Conservation (phyloP, 2,329 filamentous ascomycete genomes). For the Lachnellula hyalina region DNA sequence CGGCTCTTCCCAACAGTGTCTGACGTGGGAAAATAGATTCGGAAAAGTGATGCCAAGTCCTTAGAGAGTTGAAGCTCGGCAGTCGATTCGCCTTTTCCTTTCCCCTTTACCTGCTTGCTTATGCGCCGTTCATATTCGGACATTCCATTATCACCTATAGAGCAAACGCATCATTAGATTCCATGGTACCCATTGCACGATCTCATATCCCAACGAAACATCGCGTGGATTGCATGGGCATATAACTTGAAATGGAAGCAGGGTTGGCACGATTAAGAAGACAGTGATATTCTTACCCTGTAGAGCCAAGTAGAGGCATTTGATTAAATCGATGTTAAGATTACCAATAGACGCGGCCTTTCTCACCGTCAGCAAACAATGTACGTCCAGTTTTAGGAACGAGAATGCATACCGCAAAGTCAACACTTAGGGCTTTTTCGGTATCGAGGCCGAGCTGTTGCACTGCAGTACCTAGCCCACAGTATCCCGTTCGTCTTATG, state of each 20-base stretch:
- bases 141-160: conserved; percentile 41
- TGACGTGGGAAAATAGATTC: conserved; percentile 75
- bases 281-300: conserved; percentile 38
- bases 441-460: conserved; percentile 56
- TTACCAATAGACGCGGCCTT: conserved; percentile 78
- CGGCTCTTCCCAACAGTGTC: conserved; percentile 62
- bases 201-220: neutral
- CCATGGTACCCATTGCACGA: neutral
- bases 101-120: conserved; percentile 17
- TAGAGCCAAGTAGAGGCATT: conserved; percentile 51
- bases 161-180: conserved; percentile 7
- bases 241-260: neutral
- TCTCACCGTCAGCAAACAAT: conserved; percentile 8
- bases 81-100: conserved; percentile 7
- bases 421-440: conserved; percentile 54
- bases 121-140: conserved; percentile 38
- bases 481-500: conserved; percentile 60
- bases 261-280: neutral
- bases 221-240: neutral
- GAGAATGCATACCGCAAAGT: conserved; percentile 58
- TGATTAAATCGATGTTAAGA: conserved; percentile 63
- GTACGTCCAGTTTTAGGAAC: neutral
- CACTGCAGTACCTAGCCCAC: conserved; percentile 66
- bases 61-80: conserved; percentile 21
- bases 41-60: conserved; percentile 46